Base-by-base conservation (phyloP, 225 moss, liverwort and hornwort species). In the Thuidium tamariscinum region DNA sequence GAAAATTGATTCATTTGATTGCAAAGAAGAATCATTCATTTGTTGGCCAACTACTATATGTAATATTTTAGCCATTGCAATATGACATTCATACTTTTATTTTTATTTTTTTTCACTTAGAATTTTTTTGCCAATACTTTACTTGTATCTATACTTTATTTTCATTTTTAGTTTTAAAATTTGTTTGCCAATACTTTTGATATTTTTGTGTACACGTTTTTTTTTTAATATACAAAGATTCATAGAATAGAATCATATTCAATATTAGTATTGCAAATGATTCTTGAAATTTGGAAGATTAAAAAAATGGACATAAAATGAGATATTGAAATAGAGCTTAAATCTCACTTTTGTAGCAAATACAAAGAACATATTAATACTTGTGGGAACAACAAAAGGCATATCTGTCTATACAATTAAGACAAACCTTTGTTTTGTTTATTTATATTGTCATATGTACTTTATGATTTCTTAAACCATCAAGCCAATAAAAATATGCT, bases 1-100 rank as follows among this genome's bases (percentile, higher is more conserved):
- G 6, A 66, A 66, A 67, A 12, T 37, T 37, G 4, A n/a, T n/a
- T n/a, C n/a, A n/a, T n/a, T n/a, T n/a, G n/a, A 1, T 22, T 37
- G 22, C 1, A 0, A 2, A 67, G n/a, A n/a, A n/a, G n/a, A n/a
- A n/a, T n/a, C n/a, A n/a, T n/a, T 1, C 37, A 37, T 7, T 6
- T 0, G 2, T 39, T 67, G 22, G 12, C 6, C 6, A 21, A 7
- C 37, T 67, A 67, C 2, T 0, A 37, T 13, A 4, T 37, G 0
- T 37, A 37, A 13, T 37, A 66, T 4, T 66, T 36, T 0, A 7
- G 0, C 10, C 0, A 5, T 2, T 5, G 1, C 12, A 67, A n/a
- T 11, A n/a, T 22, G 7, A 13, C 0, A 0, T 21, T 66, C 3
- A 3, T 20, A 66, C 1, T 67, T 21, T 66, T 9, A 2, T 16